Percentiles rank a stretch among this genome's conserved stretches.
Conservation (phyloP, 148 eudicot species). For the Vaccinium myrtillus region DNA sequence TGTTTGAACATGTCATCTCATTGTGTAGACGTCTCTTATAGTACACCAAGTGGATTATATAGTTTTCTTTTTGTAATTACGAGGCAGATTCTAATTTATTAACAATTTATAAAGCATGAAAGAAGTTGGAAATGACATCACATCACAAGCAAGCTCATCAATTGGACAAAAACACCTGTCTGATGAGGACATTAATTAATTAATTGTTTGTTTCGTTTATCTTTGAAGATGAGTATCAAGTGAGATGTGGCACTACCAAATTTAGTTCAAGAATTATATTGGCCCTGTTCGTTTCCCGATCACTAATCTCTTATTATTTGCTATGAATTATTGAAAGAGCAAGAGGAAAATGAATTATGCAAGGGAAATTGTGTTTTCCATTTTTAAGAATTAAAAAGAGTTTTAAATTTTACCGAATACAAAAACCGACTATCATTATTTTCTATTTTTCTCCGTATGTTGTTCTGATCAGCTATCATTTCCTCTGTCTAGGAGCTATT, state of each 20-base stretch:
- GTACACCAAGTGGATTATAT: neutral
- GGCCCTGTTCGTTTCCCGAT: too few species aligned
- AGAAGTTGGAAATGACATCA: slow-evolving; percentile 3
- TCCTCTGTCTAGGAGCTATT: too few species aligned
- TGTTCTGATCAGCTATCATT: too few species aligned
- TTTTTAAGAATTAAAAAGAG: too few species aligned
- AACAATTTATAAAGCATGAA: neutral
- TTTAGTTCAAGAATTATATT: neutral
- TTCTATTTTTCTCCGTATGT: too few species aligned
- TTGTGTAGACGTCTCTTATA: neutral
- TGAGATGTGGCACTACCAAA: neutral
- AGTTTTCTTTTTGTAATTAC: neutral
- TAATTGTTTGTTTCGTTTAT: neutral
- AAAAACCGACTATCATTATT: too few species aligned
- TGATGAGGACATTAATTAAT: neutral
- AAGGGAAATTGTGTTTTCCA: too few species aligned
- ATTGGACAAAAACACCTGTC: neutral
- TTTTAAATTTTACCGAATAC: too few species aligned
- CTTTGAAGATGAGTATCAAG: neutral
- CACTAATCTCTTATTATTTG: too few species aligned
- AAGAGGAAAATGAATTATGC: too few species aligned
- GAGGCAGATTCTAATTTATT: neutral
- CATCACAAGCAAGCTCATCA: slow-evolving; percentile 2
- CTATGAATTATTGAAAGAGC: too few species aligned
- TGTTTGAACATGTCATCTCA: neutral